These are phyloP conservation scores for Floccularia luteovirens DNA, from an alignment of 768 basidiomycete species.

Conservation along the genomic window DNA sequence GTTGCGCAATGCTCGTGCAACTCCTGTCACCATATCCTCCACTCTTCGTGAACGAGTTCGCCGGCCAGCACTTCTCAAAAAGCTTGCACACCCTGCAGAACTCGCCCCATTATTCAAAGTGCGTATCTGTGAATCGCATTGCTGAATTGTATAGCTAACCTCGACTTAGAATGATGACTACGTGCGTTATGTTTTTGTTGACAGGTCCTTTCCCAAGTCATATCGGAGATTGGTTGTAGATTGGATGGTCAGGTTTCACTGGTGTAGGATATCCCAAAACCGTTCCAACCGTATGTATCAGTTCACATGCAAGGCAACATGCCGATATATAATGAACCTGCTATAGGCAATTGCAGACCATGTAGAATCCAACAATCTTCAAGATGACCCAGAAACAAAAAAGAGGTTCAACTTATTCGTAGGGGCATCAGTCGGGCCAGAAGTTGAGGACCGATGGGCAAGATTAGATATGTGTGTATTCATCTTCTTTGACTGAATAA, in stretches of 20 bases:
- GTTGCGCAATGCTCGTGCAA: conserved; percentile 15
- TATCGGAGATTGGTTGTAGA: conserved; percentile 16
- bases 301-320: background rate
- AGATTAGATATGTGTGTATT: conserved; percentile 31
- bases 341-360: conserved; percentile 37
- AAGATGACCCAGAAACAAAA: conserved; percentile 32
- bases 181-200: conserved; percentile 22
- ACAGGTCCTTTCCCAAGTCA: background rate
- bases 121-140: conserved; percentile 1
- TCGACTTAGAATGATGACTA: conserved; percentile 34
- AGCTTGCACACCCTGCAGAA: conserved; percentile 27
- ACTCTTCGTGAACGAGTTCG: conserved; percentile 34
- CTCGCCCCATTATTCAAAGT: conserved; percentile 36
- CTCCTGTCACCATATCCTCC: conserved; percentile 18
- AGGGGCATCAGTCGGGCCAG: conserved; percentile 38
- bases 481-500: background rate
- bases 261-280: conserved; percentile 43
- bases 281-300: conserved; percentile 28
- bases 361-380: conserved; percentile 32
- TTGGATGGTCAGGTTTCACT: conserved; percentile 44
- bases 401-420: conserved; percentile 42
- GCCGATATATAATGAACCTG: background rate
- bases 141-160: background rate
- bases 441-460: conserved; percentile 43
- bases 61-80: conserved; percentile 26